These are phyloP conservation scores for Cladosporium halotolerans DNA, from an alignment of 2,329 filamentous ascomycete genomes.

Conservation along the genomic window DNA sequence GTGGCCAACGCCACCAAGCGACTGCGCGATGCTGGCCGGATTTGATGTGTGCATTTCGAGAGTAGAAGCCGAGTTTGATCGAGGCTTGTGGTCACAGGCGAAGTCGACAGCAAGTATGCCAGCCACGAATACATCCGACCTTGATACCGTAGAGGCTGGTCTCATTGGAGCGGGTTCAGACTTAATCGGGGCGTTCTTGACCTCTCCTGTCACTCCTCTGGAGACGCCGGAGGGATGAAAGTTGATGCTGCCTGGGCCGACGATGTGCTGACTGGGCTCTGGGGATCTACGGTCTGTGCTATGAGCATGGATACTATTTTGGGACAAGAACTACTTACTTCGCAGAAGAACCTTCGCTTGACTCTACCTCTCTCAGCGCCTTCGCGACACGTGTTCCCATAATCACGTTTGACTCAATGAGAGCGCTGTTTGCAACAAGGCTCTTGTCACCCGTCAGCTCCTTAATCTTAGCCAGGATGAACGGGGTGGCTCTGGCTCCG, in stretches of 20 bases:
- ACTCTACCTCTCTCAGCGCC: constrained; percentile 52
- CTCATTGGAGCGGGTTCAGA: neutral
- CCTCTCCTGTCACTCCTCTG: constrained; percentile 16
- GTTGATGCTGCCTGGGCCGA: constrained; percentile 14
- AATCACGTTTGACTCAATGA: constrained; percentile 62
- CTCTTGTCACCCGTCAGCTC: constrained; percentile 68
- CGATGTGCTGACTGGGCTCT: constrained; percentile 7
- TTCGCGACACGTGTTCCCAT: constrained; percentile 60
- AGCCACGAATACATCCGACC: constrained; percentile 70
- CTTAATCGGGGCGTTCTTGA: neutral
- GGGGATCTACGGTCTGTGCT: constrained; percentile 6
- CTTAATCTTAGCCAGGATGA: constrained; percentile 70
- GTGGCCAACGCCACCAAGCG: constrained; percentile 82
- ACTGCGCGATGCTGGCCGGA: constrained; percentile 71
- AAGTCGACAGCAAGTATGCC: constrained; percentile 87
- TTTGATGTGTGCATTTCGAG: constrained; percentile 74
- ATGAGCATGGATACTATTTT: constrained; percentile 6
- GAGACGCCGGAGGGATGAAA: constrained; percentile 19
- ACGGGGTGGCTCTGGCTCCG: constrained; percentile 78
- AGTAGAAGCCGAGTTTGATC: constrained; percentile 33
- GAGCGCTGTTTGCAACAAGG: constrained; percentile 65
- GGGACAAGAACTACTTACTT: constrained; percentile 15
- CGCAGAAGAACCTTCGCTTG: constrained; percentile 14
- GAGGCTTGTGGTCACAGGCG: constrained; percentile 66
- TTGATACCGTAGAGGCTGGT: neutral